phyloP scores from a whole-genome alignment of 768 basidiomycete genomes.

The Inosperma sp. region DNA sequence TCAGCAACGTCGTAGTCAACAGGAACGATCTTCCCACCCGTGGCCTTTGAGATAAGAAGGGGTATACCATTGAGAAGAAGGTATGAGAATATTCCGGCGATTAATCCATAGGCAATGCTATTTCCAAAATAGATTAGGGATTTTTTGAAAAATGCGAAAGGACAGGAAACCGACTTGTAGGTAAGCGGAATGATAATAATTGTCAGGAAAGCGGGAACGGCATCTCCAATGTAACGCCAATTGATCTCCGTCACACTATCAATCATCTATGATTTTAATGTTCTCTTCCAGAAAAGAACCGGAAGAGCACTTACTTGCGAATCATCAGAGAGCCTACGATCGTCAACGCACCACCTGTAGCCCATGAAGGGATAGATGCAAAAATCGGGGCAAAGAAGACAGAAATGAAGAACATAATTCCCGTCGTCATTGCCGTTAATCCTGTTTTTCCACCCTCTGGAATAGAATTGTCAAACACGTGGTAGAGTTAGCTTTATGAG shows the following conservation, averaged over 20 bases:
- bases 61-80: conserved; percentile 70
- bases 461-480: background rate
- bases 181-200: conserved; percentile 74
- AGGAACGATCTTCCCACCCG: conserved; percentile 59
- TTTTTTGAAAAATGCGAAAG: no score
- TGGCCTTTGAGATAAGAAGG: conserved; percentile 48
- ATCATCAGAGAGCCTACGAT: conserved; percentile 90
- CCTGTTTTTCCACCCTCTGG: conserved; percentile 87
- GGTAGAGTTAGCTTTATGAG: background rate
- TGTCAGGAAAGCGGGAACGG: conserved; percentile 83
- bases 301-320: conserved; percentile 52
- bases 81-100: conserved; percentile 71
- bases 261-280: conserved; percentile 2
- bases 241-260: conserved; percentile 75
- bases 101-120: conserved; percentile 88
- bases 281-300: background rate
- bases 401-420: conserved; percentile 74
- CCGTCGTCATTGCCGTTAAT: conserved; percentile 67
- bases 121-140: no score
- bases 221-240: conserved; percentile 84
- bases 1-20: conserved; percentile 62
- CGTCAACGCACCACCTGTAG: conserved; percentile 79
- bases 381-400: conserved; percentile 89
- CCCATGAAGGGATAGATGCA: conserved; percentile 82
- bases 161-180: conserved; percentile 58